These are phyloP conservation scores for Thelonectria blattea DNA, from an alignment of 2,329 filamentous ascomycete genomes.

Conservation along the genomic window DNA sequence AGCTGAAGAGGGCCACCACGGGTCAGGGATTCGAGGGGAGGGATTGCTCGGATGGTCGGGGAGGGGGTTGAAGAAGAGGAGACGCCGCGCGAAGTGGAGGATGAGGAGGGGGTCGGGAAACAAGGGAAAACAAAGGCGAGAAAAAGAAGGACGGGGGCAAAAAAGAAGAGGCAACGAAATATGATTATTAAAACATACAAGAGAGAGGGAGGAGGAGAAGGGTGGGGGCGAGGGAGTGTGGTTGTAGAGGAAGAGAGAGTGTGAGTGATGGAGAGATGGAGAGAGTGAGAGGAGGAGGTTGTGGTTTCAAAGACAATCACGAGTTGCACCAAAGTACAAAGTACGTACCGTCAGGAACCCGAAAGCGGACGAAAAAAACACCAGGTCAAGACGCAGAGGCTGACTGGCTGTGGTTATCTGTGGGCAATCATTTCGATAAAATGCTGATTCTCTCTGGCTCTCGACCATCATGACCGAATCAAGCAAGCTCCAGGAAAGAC, in stretches of 20 bases:
- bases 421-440: not conserved
- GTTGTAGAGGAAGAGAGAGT: constrained; percentile 14
- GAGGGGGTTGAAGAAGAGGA: not conserved
- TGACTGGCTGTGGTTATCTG: no score
- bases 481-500: not conserved
- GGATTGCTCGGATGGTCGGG: constrained; percentile 13
- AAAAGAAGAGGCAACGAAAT: constrained; percentile 2
- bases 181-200: constrained; percentile 17
- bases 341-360: no score
- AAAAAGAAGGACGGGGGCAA: not conserved
- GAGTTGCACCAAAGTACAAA: not conserved
- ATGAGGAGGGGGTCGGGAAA: not conserved
- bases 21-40: constrained; percentile 11
- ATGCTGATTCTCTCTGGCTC: not conserved
- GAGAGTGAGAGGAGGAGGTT: constrained; percentile 13
- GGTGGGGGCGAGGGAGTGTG: constrained; percentile 15
- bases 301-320: constrained; percentile 7
- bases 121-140: constrained; percentile 13
- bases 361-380: not conserved
- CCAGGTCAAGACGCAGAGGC: not conserved
- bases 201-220: constrained; percentile 19
- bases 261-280: constrained; percentile 23
- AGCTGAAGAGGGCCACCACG: not conserved
- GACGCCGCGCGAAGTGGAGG: not conserved
- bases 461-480: not conserved